Conservation (phyloP, 345 rosid species). For the Citrus unshiu region DNA sequence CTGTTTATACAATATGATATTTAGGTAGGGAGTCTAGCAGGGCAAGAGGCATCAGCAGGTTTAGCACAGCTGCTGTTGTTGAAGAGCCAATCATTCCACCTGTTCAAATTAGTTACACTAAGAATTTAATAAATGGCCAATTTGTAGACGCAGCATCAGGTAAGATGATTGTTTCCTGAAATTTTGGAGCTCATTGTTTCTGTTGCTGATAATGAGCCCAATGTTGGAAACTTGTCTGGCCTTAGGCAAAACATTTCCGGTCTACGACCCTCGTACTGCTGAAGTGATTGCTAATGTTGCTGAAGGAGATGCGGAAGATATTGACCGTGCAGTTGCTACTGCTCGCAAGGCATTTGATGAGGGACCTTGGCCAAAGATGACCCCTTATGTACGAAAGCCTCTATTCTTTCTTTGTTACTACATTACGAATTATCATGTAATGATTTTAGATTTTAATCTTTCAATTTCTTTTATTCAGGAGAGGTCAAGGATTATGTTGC, state of each 20-base stretch:
- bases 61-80: conserved; percentile 53
- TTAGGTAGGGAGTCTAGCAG: conserved; percentile 37
- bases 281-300: conserved; percentile 70
- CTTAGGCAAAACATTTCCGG: conserved; percentile 62
- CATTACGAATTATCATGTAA: background rate
- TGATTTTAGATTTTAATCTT: background rate
- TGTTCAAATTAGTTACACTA: conserved; percentile 56
- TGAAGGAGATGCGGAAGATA: conserved; percentile 66
- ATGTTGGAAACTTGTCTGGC: conserved; percentile 5
- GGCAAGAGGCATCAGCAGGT: conserved; percentile 39
- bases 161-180: conserved; percentile 5
- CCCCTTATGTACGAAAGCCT: conserved; percentile 43
- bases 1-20: background rate
- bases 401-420: background rate
- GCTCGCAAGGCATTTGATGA: conserved; percentile 81
- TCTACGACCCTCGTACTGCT: conserved; percentile 63
- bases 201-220: background rate
- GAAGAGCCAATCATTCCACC: conserved; percentile 70
- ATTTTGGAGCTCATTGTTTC: background rate
- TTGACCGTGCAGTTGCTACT: conserved; percentile 60
- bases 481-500: conserved; percentile 65
- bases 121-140: conserved; percentile 76
- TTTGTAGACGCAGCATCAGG: conserved; percentile 93
- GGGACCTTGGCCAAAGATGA: conserved; percentile 79
- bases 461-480: conserved; percentile 49